Conservation (phyloP, 2,329 filamentous ascomycete species). For the Aphanoascus verrucosus region DNA sequence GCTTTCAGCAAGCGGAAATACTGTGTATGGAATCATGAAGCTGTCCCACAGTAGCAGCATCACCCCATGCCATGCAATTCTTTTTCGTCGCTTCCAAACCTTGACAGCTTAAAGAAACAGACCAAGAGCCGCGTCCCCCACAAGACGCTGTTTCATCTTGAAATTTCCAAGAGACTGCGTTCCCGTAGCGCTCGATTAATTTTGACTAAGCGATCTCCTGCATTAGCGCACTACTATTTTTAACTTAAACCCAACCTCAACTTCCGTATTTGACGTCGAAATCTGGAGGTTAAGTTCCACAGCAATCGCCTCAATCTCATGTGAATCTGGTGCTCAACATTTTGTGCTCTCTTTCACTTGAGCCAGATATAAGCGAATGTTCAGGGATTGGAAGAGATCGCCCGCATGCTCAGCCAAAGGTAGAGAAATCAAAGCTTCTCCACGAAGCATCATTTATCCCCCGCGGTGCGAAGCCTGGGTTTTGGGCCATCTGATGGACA, state of each 20-base stretch:
- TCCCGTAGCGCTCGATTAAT: neutral
- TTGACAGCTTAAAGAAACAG: neutral
- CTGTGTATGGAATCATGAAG: too few species aligned
- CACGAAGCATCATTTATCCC: neutral
- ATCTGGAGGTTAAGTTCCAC: neutral
- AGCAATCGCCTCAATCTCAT: neutral
- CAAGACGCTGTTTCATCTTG: conserved; percentile 3
- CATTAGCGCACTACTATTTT: conserved; percentile 6
- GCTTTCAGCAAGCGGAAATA: too few species aligned
- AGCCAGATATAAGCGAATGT: too few species aligned
- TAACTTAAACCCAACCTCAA: conserved; percentile 4
- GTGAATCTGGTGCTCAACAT: too few species aligned
- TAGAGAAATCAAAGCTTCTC: neutral
- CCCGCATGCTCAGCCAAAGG: neutral
- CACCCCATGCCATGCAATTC: neutral
- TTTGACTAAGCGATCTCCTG: conserved; percentile 4
- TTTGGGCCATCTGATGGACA: neutral
- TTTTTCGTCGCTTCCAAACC: neutral
- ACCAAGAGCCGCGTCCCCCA: conserved; percentile 1
- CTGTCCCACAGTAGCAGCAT: too few species aligned
- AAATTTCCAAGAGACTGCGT: neutral
- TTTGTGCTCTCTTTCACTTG: too few species aligned
- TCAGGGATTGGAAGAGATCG: too few species aligned
- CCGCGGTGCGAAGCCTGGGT: neutral
- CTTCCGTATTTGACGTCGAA: neutral